Evolutionary conservation across 169 alveolate species (phyloP), one percentile per base, ranked within the genome.

Genomic region (Eimeria maxima): DNA sequence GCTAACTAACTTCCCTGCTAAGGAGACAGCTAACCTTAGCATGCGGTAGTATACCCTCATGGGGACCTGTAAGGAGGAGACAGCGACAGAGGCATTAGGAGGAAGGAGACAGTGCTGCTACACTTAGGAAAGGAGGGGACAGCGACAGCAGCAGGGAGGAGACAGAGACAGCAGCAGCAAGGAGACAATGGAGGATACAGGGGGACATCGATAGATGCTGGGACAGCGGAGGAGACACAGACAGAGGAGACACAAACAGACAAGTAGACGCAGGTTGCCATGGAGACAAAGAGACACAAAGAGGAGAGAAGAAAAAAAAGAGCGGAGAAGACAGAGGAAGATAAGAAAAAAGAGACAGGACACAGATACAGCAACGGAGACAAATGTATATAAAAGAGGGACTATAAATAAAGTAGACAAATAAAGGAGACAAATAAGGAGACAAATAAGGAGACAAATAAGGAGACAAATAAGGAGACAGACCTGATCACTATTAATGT

Each of bases 11-110:
- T 81, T 81, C n/a, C 90, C 90, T 7, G 53, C 7, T 8, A 81
- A 44, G 27, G 73, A 81, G 69, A 81, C 90, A 44, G 90, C 90
- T 4, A 81, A 63, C 18, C 90, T 44, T 6, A 81, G 90, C 90
- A 81, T 47, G 90, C 90, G 90, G n/a, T 18, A 38, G 47, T 81
- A 81, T 53, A n/a, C 90, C 90, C 90, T 45, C 90, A 81, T 81
- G 10, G 90, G 90, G 69, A 81, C 57, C 90, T 81, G 90, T 73
- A 18, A 42, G 87, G 27, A 33, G 24, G 29, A 33, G 11, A 76
- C 78, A 67, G 78, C 7, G 44, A 67, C 29, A 67, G 44, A 67
- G 78, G 16, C 44, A 67, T n/a, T n/a, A n/a, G n/a, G n/a, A n/a
- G n/a, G 27, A 67, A 6, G 78, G 78, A 22, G 38, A 67, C 78